phyloP scores from a whole-genome alignment of 176 grass and related monocot genomes.

The Oryza meyeriana region DNA sequence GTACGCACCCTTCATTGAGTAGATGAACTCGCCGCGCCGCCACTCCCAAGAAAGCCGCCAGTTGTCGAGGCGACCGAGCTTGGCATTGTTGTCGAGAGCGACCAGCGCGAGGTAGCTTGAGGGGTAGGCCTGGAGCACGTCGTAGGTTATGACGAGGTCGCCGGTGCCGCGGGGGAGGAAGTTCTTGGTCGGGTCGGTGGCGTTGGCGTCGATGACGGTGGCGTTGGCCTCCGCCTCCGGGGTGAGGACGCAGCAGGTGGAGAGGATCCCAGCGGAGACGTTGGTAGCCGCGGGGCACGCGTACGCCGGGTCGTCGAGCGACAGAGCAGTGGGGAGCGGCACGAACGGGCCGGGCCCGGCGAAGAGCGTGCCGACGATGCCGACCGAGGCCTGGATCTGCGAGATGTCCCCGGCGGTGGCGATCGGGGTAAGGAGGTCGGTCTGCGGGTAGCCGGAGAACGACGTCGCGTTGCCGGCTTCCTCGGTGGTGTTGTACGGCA shows the following conservation, averaged over 20 bases:
- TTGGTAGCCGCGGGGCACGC: constrained; percentile 44
- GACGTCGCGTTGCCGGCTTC: constrained; percentile 70
- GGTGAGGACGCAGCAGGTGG: constrained; percentile 74
- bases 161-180: constrained; percentile 61
- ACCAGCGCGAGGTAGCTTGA: constrained; percentile 82
- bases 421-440: constrained; percentile 81
- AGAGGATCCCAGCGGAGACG: neutral
- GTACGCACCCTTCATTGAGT: constrained; percentile 73
- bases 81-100: constrained; percentile 76
- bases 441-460: constrained; percentile 75
- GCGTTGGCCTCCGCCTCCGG: constrained; percentile 54
- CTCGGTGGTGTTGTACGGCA: constrained; percentile 76
- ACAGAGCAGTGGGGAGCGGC: constrained; percentile 55
- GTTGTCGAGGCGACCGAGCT: constrained; percentile 88
- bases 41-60: constrained; percentile 83
- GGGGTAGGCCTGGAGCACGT: constrained; percentile 61
- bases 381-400: constrained; percentile 50
- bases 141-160: constrained; percentile 84
- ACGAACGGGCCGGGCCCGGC: constrained; percentile 21
- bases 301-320: constrained; percentile 56
- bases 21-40: constrained; percentile 76
- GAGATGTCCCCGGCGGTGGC: constrained; percentile 55
- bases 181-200: constrained; percentile 47
- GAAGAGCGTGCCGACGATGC: constrained; percentile 76
- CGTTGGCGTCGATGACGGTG: constrained; percentile 37